Percentiles rank a stretch among this genome's conserved stretches.
These are phyloP conservation scores for Pseudocercospora macadamiae DNA, from an alignment of 2,329 filamentous ascomycete genomes.

Conservation along the genomic window DNA sequence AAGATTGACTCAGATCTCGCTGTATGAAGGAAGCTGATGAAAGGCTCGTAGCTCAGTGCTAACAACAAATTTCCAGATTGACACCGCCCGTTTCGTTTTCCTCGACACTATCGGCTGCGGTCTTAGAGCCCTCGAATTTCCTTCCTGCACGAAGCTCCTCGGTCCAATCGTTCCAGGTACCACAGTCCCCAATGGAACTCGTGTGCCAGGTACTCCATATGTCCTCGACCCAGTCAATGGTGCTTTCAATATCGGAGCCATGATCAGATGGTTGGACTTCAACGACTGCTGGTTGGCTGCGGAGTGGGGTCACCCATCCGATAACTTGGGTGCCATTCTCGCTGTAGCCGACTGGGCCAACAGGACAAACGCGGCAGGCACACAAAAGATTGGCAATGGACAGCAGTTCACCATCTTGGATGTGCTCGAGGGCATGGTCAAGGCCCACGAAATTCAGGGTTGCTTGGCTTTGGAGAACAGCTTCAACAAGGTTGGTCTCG, in stretches of 20 bases:
- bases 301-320: constrained; percentile 98
- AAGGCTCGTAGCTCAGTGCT: constrained; percentile 1
- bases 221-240: constrained; percentile 93
- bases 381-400: constrained; percentile 64
- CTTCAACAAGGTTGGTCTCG: constrained; percentile 96
- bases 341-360: constrained; percentile 97
- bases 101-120: constrained; percentile 96
- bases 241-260: constrained; percentile 98
- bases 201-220: constrained; percentile 88
- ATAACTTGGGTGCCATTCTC: constrained; percentile 96
- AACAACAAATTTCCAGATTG: constrained; percentile 62
- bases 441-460: constrained; percentile 98
- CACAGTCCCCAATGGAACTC: constrained; percentile 85
- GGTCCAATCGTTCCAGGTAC: constrained; percentile 91
- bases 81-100: constrained; percentile 95
- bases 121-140: constrained; percentile 91
- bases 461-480: constrained; percentile 96
- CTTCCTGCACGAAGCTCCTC: constrained; percentile 92
- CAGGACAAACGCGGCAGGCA: constrained; percentile 86
- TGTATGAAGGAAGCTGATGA: constrained; percentile 60
- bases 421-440: constrained; percentile 90
- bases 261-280: constrained; percentile 99
- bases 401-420: constrained; percentile 88
- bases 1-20: constrained; percentile 89
- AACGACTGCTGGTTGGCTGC: constrained; percentile 99